Base-by-base conservation (phyloP, 2,329 filamentous ascomycete species). In the Colletotrichum horii region DNA sequence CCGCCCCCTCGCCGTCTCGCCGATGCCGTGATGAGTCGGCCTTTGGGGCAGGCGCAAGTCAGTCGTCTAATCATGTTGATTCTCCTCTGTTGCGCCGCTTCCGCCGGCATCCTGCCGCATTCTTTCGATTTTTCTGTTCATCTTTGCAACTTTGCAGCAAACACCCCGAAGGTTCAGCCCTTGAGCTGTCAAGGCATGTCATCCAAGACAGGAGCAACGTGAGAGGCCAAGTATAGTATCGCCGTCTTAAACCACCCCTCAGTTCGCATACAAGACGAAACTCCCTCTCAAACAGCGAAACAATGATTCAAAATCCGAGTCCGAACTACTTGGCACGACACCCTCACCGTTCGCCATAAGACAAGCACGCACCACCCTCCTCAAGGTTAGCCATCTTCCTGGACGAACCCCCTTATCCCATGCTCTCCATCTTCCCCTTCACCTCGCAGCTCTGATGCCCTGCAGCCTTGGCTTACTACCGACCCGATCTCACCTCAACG, bases 291-390 rank as follows among this genome's bases (percentile, higher is more conserved):
- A 62, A 48, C 64, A 32, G 38, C 62, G 43, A 73, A 72, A 62
- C 36, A 66, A 38, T 26, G 26, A 68, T 24, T 58, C 70, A 36
- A 71, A 60, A 34, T 56, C 58, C 64, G 64, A 75, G 38, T 32
- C 73, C 70, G 70, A 65, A 75, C 24, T 58, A 70, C 48, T 73
- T 67, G 73, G 70, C 70, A 73, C 43, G 36, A 56, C 38, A 52
- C 64, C 70, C 62, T 73, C 64, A 43, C 26, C 26, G 32, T 38
- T 34, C 28, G 24, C 24, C 34, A 30, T 19, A n/a, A 38, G 22
- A 28, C 11, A 64, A 43, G 70, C 58, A 69, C 34, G 64, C 48
- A 52, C 43, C 48, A 68, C 16, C 24, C n/a, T 15, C 36, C n/a
- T 26, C 69, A 72, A 64, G 56, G 34, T 43, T 16, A 32, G 28